Base-by-base conservation (phyloP, 768 basidiomycete species). In the Termitomyces sp. region DNA sequence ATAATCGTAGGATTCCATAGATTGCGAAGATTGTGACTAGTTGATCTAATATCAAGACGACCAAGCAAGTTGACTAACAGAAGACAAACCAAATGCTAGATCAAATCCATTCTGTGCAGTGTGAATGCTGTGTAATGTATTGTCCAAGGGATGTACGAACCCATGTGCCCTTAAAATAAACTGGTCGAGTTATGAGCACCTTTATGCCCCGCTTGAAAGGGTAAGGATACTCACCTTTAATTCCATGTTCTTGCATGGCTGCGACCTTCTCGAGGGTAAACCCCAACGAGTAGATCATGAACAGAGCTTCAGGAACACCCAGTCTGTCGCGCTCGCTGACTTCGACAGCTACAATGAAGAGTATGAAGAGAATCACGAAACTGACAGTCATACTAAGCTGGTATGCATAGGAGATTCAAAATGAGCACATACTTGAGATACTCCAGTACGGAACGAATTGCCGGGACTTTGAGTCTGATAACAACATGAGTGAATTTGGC, bases 171-270 rank as follows among this genome's bases (percentile, higher is more conserved):
- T 88, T 91, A 75, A 90, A 91, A 73, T 88, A 92, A 11, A 92
- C 91, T 92, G 45, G 51, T 20, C 28, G 58, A 13, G 39, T 58
- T 50, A 69, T 65, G 36, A 39, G 16, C 16, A 39, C 22, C 45
- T 13, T n/a, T 12, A 6, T 50, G 24, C 8, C 9, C 11, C 0
- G 33, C 18, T 16, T 6, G 1, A 9, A 40, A 18, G n/a, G 36
- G 7, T 18, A 35, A 24, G 20, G 53, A 51, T 24, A 45, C 70
- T 44, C 48, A 91, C 95, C 92, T 84, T 83, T 87, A 52, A 98
- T 87, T 4, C 95, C 96, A 70, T 94, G 94, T 71, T 98, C 95
- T 71, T 97, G 92, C 88, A 96, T 94, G 4, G 94, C 90, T 22
- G 96, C 96, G 9, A 96, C 77, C 71, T 94, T 96, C 71, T 98